Base-by-base conservation (phyloP, 2,329 filamentous ascomycete species). In the Coleophoma crateriformis region DNA sequence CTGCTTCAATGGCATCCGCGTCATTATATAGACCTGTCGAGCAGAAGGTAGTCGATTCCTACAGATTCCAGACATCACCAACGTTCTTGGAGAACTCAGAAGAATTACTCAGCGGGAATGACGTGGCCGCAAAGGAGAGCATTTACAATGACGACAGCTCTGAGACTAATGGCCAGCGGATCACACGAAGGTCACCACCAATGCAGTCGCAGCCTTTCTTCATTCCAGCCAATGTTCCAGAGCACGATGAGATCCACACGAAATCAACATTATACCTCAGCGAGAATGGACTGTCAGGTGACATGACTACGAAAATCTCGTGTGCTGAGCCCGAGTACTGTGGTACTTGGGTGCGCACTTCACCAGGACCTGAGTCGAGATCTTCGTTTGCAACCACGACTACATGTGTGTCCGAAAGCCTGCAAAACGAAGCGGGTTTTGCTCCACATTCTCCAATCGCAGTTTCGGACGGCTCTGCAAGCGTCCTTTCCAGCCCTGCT, bases 401-500 rank as follows among this genome's bases (percentile, higher is more conserved):
- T 22, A 61, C 61, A 20, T 27, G n/a, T 14, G 27, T 33, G 7
- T 44, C 41, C 17, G 41, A 44, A 4, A 32, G 22, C 3, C 2
- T 20, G 7, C 50, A 49, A 22, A 57, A 49, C 17, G 51, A 55
- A 17, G 52, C 49, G 2, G 49, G 52, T 7, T 46, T 58, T 35
- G 58, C 59, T 7, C 13, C 60, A 7, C 59, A 62, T 34, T 59
- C 58, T 4, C 57, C 48, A 50, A 41, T 61, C 50, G 54, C 61
- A 60, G 70, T 47, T 56, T 76, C 43, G 54, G 62, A 44, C 15
- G 41, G 41, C n/a, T 32, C 52, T 2, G 56, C 57, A 34, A 62
- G 60, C 46, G 61, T 66, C 55, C 60, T 66, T 34, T 58, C 63
- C 59, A 70, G 47, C 57, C 76, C 42, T 55, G 62, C 52, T 7